phyloP scores from a whole-genome alignment of 768 basidiomycete species.

The Collybiopsis luxurians region DNA sequence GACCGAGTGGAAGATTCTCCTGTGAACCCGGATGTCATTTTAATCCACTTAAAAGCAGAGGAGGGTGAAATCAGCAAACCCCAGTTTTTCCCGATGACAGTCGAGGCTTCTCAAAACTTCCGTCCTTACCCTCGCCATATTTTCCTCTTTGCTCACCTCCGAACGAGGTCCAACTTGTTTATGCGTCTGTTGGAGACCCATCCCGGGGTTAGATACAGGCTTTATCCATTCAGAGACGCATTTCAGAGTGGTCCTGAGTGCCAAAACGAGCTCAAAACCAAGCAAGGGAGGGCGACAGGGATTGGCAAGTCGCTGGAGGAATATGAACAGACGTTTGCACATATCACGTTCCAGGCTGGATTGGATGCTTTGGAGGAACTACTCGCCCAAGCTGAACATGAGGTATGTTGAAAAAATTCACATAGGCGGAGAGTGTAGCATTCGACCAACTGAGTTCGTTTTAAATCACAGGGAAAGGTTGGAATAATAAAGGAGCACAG shows the following conservation, averaged over 20 bases:
- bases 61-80: too few species aligned
- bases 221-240: constrained; percentile 1
- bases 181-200: constrained; percentile 2
- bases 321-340: background rate
- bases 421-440: background rate
- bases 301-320: background rate
- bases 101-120: too few species aligned
- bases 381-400: background rate
- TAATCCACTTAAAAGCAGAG: too few species aligned
- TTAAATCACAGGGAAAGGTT: background rate
- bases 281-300: background rate
- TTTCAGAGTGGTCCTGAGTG: background rate
- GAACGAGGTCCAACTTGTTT: constrained; percentile 5
- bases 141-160: constrained; percentile 3
- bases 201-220: background rate
- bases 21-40: too few species aligned
- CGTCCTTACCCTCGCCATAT: background rate
- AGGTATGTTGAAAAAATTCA: background rate
- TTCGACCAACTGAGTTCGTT: too few species aligned
- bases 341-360: background rate
- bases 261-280: background rate
- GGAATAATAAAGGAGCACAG: constrained; percentile 4
- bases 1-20: too few species aligned
- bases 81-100: too few species aligned
- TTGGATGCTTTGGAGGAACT: constrained; percentile 3